Conservation (phyloP, 257 asterid species). For the Plectranthus barbatus region DNA sequence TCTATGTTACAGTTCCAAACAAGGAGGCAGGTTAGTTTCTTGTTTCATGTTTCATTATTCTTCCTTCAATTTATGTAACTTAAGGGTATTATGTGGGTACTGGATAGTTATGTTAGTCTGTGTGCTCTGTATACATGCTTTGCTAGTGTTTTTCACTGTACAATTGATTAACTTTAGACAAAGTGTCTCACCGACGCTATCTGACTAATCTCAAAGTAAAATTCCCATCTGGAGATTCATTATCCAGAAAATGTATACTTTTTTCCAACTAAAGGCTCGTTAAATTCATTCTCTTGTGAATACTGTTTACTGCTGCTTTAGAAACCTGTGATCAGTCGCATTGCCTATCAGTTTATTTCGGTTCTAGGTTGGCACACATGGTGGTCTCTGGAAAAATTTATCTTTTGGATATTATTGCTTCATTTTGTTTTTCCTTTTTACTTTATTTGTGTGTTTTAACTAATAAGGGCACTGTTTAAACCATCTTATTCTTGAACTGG, state of each 20-base stretch:
- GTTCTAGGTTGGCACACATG: not conserved
- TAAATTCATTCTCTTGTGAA: not conserved
- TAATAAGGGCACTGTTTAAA: no score
- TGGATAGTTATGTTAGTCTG: not conserved
- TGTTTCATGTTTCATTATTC: not conserved
- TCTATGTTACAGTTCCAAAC: slow-evolving; percentile 91
- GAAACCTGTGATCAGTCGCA: not conserved
- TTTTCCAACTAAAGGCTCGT: not conserved
- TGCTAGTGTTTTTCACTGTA: not conserved
- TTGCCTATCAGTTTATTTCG: not conserved
- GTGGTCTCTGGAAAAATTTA: not conserved
- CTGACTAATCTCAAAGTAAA: not conserved
- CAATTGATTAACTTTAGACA: not conserved
- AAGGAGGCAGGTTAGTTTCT: slow-evolving; percentile 65
- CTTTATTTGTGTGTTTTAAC: not conserved
- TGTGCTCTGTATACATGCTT: not conserved
- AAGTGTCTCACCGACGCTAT: not conserved
- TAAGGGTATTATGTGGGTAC: not conserved
- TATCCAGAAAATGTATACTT: not conserved
- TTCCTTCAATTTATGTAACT: not conserved
- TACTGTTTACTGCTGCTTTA: not conserved
- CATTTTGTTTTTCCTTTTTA: not conserved
- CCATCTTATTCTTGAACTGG: not conserved
- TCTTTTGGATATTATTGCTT: not conserved
- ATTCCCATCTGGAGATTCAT: not conserved